Evolutionary conservation across 495 filamentous ascomycete genomes (phyloP), one percentile per base, ranked within the genome.

Genomic region (Talaromyces proteolyticus): DNA sequence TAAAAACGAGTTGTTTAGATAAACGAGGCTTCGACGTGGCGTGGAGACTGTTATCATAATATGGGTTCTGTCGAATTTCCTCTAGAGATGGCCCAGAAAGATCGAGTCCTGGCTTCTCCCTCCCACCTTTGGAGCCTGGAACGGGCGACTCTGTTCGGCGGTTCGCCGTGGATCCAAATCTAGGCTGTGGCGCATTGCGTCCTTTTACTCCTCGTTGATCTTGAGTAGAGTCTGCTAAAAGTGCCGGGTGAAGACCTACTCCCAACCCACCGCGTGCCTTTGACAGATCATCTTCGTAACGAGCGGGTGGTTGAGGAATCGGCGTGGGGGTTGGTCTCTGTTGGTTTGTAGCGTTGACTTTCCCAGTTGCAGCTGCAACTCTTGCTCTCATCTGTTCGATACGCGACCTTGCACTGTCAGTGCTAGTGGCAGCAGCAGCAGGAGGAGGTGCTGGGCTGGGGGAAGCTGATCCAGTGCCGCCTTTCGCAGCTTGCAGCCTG

Each of bases 211-310:
- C 77, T 48, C 81, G 85, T 50, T 75, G 78, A 48, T 78, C 73
- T 45, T 84, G 76, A 17, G 75, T 76, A 20, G 81, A 72, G 60
- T 95, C 91, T 41, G 86, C 85, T 46, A 97, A 77, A 22, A 88
- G 62, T 22, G 88, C 88, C 17, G 92, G 92, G 60, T 97, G 92
- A 46, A 97, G 78, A 44, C 89, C 90, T 18, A 93, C 87, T 58
- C 91, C 91, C 24, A 97, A 69, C 22, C 92, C 92, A 53, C 92
- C 88, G 54, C 80, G 73, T 47, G 77, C 84, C 47, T 72, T 70
- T 11, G 72, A 68, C 7, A 66, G 49, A 23, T 68, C 62, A 19
- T 72, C 70, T 52, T 80, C 77, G 25, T 79, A 78, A 49, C 67
- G 67, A 22, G 60, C 57, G 20, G 68, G 56, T 10, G 72, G 67